Evolutionary conservation across 495 filamentous ascomycete species (phyloP), one percentile per base, ranked within the genome.

Genomic region (Hypomontagnella submonticulosa): DNA sequence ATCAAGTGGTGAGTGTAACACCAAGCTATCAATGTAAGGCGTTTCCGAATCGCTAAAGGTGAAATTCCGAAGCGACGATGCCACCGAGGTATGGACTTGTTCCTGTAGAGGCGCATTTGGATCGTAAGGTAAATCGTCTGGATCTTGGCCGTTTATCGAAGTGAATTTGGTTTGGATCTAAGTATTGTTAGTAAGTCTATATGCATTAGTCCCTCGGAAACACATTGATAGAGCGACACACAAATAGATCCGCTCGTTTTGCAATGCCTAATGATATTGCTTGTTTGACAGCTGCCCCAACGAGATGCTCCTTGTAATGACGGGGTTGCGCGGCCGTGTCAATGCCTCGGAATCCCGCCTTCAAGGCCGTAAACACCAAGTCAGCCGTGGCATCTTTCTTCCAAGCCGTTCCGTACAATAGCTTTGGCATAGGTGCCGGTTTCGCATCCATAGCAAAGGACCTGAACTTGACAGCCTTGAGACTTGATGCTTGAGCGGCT

Each of bases 401-500:
- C 92, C 91, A 94, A n/a, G 92, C 92, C 6, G 91, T 93, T 41
- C 91, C 92, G 70, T 96, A 96, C 56, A 95, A 74, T 61, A 92
- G 81, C 57, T 80, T 77, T 5, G 88, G 89, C 67, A 84, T 81
- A 33, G 67, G 66, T 23, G 46, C 34, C 12, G 49, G 10, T 55
- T 48, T 67, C 8, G 44, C 19, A 56, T 53, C 44, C 60, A 66
- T 50, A 42, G 47, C 16, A 2, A 49, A 43, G 18, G 44, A 54
- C 15, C 57, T 48, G 0, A 49, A 8, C 9, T 13, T 3, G 46
- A 34, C 4, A 16, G 11, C 27, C 23, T 57, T 30, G 10, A 4
- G 40, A 36, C 27, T 52, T 19, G 34, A 27, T 36, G 42, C 11
- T 44, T n/a, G 11, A 11, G 16, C 19, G 13, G 40, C 11, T 46